Percentiles rank a stretch among this genome's conserved stretches.
phyloP scores from a whole-genome alignment of 225 moss, liverwort and hornwort species.

The Neckera pumila region DNA sequence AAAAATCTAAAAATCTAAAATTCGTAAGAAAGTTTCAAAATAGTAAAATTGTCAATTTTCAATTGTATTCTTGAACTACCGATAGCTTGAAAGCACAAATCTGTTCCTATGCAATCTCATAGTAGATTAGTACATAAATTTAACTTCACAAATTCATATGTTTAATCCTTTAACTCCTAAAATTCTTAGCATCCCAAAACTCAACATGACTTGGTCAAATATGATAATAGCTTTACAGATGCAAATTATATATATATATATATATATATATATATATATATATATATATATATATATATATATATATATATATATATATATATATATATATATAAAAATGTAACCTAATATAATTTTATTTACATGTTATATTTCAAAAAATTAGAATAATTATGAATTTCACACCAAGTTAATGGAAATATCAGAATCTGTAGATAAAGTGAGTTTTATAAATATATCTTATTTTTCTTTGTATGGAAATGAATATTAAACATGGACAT shows the following conservation, averaged over 20 bases:
- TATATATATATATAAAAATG: too few species aligned
- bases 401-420: background rate
- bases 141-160: background rate
- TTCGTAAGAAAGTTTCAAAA: background rate
- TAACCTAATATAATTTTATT: background rate
- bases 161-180: background rate
- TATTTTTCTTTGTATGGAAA: background rate
- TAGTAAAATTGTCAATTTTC: background rate
- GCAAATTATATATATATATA: too few species aligned
- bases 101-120: accelerated
- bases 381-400: background rate
- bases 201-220: background rate
- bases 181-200: accelerated
- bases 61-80: accelerated
- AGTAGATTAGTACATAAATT: background rate
- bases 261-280: too few species aligned
- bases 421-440: background rate
- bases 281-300: too few species aligned
- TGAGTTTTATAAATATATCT: background rate
- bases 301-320: too few species aligned
- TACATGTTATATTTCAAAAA: accelerated
- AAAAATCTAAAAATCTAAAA: accelerated
- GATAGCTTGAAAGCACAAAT: background rate
- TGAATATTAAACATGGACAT: background rate
- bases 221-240: background rate